These are phyloP conservation scores for Mycothermus thermophilus DNA, from an alignment of 495 filamentous ascomycete genomes.

Conservation along the genomic window DNA sequence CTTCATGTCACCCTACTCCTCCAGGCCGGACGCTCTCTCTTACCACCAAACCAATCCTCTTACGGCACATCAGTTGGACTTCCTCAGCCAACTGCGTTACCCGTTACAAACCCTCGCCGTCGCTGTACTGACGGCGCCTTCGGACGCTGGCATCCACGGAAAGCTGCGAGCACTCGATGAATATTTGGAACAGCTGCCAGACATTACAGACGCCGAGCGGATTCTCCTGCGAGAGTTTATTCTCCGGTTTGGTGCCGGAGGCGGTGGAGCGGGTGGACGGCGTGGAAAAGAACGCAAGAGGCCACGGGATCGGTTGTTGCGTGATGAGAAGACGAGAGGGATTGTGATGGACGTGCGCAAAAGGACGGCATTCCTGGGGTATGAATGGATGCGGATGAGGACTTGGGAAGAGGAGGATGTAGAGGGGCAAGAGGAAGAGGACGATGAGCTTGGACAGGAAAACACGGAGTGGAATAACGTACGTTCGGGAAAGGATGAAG, in stretches of 20 bases:
- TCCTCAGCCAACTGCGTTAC: too few species aligned
- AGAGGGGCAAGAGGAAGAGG: background rate
- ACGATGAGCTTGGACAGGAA: background rate
- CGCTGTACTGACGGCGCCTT: background rate
- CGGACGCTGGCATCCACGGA: background rate
- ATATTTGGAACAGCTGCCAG: background rate
- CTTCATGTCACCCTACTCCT: background rate
- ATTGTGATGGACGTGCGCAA: constrained; percentile 66
- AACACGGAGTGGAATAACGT: background rate
- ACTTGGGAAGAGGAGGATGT: constrained; percentile 1
- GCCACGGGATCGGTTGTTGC: constrained; percentile 62
- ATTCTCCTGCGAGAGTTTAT: constrained; percentile 10
- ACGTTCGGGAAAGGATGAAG: background rate
- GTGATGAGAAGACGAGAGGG: constrained; percentile 50
- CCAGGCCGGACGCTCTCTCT: too few species aligned
- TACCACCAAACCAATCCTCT: background rate
- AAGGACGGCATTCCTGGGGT: constrained; percentile 73
- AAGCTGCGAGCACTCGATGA: background rate
- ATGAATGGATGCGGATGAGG: constrained; percentile 52
- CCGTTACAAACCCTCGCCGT: too few species aligned
- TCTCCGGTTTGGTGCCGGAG: constrained; percentile 3
- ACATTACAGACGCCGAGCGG: constrained; percentile 3
- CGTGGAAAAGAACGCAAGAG: constrained; percentile 33
- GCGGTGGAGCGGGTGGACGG: background rate
- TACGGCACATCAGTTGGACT: too few species aligned